phyloP scores from a whole-genome alignment of 805 yeast species.

The Vanderwaltozyma polyspora region DNA sequence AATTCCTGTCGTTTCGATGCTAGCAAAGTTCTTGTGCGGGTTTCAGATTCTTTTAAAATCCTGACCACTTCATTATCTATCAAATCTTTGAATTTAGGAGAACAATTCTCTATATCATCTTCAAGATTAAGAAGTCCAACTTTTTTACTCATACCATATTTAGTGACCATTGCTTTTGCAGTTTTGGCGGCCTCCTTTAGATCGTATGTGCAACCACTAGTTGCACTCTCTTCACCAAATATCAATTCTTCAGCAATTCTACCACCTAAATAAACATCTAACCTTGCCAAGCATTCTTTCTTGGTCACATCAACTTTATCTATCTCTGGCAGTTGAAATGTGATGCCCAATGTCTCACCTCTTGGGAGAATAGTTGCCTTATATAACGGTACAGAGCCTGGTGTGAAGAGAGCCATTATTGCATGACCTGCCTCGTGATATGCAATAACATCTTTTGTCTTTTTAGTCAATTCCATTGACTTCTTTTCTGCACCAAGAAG shows the following conservation, averaged over 20 bases:
- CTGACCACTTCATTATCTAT: slow-evolving; percentile 77
- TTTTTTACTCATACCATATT: slow-evolving; percentile 85
- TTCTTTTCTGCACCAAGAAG: slow-evolving; percentile 93
- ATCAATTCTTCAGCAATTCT: slow-evolving; percentile 88
- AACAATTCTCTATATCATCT: slow-evolving; percentile 90
- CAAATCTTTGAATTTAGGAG: slow-evolving; percentile 35
- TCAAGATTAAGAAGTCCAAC: slow-evolving; percentile 83
- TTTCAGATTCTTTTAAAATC: slow-evolving; percentile 59
- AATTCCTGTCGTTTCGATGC: slow-evolving; percentile 53
- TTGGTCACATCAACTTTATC: slow-evolving; percentile 88
- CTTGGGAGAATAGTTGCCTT: slow-evolving; percentile 92
- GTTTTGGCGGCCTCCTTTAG: slow-evolving; percentile 74
- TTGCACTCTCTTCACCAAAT: slow-evolving; percentile 79
- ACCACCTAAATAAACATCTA: slow-evolving; percentile 98
- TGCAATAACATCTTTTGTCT: slow-evolving; percentile 80
- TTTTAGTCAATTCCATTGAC: slow-evolving; percentile 93
- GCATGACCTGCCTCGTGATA: slow-evolving; percentile 98
- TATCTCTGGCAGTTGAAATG: slow-evolving; percentile 94
- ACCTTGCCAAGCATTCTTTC: slow-evolving; percentile 73
- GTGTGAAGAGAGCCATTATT: slow-evolving; percentile 84
- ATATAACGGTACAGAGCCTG: slow-evolving; percentile 85
- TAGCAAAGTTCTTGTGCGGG: slow-evolving; percentile 59
- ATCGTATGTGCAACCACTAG: slow-evolving; percentile 88
- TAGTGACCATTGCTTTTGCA: slow-evolving; percentile 91
- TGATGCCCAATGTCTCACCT: slow-evolving; percentile 88